Evolutionary conservation across 2,329 filamentous ascomycete genomes (phyloP), one percentile per base, ranked within the genome.

Genomic region (Fusarium sp.): DNA sequence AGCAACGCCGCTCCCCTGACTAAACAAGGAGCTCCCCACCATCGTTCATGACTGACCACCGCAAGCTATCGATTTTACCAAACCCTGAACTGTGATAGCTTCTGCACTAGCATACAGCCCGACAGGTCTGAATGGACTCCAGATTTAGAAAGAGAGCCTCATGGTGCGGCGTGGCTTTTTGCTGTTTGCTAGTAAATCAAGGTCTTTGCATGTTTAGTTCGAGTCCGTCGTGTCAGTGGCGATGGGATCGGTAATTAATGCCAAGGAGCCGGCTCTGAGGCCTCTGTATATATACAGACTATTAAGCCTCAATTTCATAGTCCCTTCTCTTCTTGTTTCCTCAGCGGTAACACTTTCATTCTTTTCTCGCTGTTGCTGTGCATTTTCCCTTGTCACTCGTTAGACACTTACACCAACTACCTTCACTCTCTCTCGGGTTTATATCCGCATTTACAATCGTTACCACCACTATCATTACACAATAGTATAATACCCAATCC

Each of bases 31-130:
- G 26, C 38, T 21, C 26, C 28, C 23, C 42, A 11, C 59, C 35
- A 65, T 38, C 26, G 23, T 24, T 38, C 26, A 28, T 24, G 18
- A 49, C 10, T n/a, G 3, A 23, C 38, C 48, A 66, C 63, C 62
- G 55, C 44, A 55, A n/a, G 62, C 66, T 69, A 69, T 67, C 48
- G 66, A 69, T 66, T 69, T 42, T 29, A 18, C 29, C 47, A 43
- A 69, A 39, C 56, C 61, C 60, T 50, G 49, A 66, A 55, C 16
- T 28, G 55, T 31, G 46, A 68, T 68, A 68, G 66, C 66, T 41
- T 66, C 66, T 46, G 46, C 23, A 23, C 33, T 35, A 35, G 15
- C 16, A 35, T 35, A n/a, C 33, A 35, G 33, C 33, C n/a, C 16
- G 3, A 16, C 33, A 35, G 33, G 33, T 16, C 8, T 18, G 8